Evolutionary conservation across 2,329 filamentous ascomycete species (phyloP).

Genomic region (Penicillium sp.): DNA sequence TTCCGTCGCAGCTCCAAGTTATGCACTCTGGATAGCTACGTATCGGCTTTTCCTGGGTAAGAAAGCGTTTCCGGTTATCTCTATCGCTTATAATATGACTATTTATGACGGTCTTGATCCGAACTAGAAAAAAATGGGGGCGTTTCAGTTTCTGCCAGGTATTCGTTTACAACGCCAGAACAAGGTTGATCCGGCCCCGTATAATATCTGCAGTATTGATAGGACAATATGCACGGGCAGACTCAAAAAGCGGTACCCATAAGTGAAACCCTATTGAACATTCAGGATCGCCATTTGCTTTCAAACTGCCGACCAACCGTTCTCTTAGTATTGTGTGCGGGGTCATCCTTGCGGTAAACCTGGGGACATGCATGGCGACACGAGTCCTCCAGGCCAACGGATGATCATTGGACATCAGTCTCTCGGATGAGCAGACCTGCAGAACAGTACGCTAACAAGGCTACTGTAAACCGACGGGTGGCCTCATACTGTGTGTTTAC

Average conservation of each 20-base stretch:
- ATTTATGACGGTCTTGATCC: background rate
- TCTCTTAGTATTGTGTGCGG: slow-evolving; percentile 15
- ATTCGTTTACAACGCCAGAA: background rate
- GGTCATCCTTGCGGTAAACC: slow-evolving; percentile 20
- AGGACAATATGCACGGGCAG: background rate
- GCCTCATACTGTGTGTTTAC: background rate
- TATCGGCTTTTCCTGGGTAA: background rate
- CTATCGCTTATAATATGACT: background rate
- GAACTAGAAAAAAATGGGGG: background rate
- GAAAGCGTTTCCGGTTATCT: background rate
- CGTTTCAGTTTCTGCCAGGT: background rate
- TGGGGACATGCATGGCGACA: slow-evolving; percentile 17
- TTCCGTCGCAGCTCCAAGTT: background rate
- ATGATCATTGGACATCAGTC: slow-evolving; percentile 8
- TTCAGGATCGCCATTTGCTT: slow-evolving; percentile 6
- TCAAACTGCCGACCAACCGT: slow-evolving; percentile 13
- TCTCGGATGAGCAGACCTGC: slow-evolving; percentile 5
- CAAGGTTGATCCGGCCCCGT: background rate
- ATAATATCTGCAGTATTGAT: background rate
- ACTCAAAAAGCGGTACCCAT: slow-evolving; percentile 1
- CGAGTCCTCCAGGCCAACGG: slow-evolving; percentile 6
- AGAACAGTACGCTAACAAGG: background rate
- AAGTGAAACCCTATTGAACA: background rate
- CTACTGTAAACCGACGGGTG: slow-evolving; percentile 1
- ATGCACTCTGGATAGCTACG: background rate